phyloP scores from a whole-genome alignment of 768 basidiomycete species.

The Rhodotorula taiwanensis region DNA sequence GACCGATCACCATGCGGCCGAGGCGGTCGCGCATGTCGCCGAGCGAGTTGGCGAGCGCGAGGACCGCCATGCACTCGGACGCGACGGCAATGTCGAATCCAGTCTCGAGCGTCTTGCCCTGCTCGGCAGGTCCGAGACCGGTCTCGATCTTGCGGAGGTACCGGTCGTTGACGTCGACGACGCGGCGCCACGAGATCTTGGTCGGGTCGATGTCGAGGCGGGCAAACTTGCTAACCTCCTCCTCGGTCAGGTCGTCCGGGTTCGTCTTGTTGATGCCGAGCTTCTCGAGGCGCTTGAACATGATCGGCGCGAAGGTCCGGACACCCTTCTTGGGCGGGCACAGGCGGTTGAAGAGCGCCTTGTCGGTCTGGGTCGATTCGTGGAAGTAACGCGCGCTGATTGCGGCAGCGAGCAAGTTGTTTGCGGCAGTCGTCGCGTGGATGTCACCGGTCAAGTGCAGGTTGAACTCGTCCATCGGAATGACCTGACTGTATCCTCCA shows the following conservation, averaged over 20 bases:
- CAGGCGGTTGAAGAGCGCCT: constrained; percentile 84
- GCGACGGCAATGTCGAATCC: constrained; percentile 97
- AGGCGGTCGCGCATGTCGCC: constrained; percentile 84
- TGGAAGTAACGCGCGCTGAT: constrained; percentile 97
- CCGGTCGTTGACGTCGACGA: constrained; percentile 91
- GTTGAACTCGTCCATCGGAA: constrained; percentile 99
- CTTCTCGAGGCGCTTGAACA: constrained; percentile 91
- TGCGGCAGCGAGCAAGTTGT: constrained; percentile 92
- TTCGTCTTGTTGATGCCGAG: constrained; percentile 90
- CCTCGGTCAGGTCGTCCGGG: constrained; percentile 83
- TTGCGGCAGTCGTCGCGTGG: constrained; percentile 93
- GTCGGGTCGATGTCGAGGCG: constrained; percentile 82
- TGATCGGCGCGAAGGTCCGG: constrained; percentile 88
- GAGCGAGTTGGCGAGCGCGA: constrained; percentile 79
- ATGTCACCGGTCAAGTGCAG: constrained; percentile 90
- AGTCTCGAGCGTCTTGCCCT: constrained; percentile 77
- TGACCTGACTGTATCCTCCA: constrained; percentile 82
- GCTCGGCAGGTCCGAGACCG: constrained; percentile 82
- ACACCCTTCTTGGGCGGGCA: constrained; percentile 90
- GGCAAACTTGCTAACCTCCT: constrained; percentile 82
- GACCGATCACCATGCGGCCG: constrained; percentile 94
- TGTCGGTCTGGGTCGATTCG: constrained; percentile 89
- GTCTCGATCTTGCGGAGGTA: constrained; percentile 90
- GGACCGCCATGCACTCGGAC: constrained; percentile 95
- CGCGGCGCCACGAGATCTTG: constrained; percentile 91